Base-by-base conservation (phyloP, 305 asterid genomes). In the Solanum hybrid region DNA sequence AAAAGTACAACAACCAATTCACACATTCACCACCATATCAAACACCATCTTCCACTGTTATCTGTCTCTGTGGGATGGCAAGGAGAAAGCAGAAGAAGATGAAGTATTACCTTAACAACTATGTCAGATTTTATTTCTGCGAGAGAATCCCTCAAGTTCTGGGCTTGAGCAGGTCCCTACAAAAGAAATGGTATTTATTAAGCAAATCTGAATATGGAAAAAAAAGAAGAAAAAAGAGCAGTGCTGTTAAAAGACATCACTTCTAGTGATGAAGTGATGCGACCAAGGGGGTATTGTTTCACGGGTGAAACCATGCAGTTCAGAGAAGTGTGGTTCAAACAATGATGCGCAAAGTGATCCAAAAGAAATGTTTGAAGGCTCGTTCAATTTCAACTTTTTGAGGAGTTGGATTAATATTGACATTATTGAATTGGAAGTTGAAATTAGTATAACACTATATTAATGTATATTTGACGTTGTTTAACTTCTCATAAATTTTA, bases 81-180 rank as follows among this genome's bases (percentile, higher is more conserved):
- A 89, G 31, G 29, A 56, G 26, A 76, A 29, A 7, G 38, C 26
- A 79, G 22, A 38, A 85, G 87, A 14, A 26, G 38, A 86, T 16
- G 56, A 91, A 24, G 88, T 56, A 38, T 78, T 88, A 95, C 99
- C 98, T 97, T 97, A 85, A 97, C 98, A 84, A 96, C 97, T 89
- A 96, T 93, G 91, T 95, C 95, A n/a, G 99, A 97, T 37, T 94
- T 95, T 11, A 90, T 93, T 87, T 96, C 99, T 11, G 93, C 93
- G 32, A 96, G 94, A 69, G 99, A 97, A 92, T 97, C 99, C 90
- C 95, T 96, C 75, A 97, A 87, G 89, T 97, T 96, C 91, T 97
- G 99, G 87, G 99, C 99, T 91, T 97, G 99, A 51, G 99, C 99
- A 79, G 99, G 98, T 77, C 99, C 99, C 99, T 97, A 86, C 79